phyloP scores from a whole-genome alignment of 2,329 filamentous ascomycete genomes.

The Fusarium annulatum region DNA sequence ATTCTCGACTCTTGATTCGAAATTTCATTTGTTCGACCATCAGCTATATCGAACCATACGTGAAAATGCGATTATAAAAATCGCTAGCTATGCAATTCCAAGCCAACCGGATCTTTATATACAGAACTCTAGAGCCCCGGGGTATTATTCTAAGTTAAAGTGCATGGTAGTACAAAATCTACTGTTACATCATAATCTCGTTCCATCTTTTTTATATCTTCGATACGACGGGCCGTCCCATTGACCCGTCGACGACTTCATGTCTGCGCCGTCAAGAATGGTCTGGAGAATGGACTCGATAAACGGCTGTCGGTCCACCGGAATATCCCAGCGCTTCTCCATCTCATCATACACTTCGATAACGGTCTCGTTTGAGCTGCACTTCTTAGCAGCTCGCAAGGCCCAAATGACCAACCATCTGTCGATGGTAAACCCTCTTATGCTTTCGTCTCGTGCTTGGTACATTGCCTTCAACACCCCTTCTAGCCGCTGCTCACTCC shows the following conservation, averaged over 20 bases:
- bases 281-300: conserved; percentile 59
- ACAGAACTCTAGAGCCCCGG: conserved; percentile 29
- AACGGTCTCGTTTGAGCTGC: conserved; percentile 62
- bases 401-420: conserved; percentile 71
- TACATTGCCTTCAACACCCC: conserved; percentile 75
- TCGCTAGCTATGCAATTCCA: background rate
- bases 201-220: conserved; percentile 45
- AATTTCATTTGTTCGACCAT: conserved; percentile 41
- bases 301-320: conserved; percentile 55
- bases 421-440: conserved; percentile 62
- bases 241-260: conserved; percentile 44
- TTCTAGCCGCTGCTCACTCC: conserved; percentile 77
- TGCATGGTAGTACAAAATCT: conserved; percentile 43
- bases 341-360: conserved; percentile 65
- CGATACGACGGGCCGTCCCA: conserved; percentile 41
- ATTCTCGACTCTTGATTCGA: conserved; percentile 42
- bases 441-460: conserved; percentile 60
- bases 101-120: conserved; percentile 6
- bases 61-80: conserved; percentile 4
- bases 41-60: background rate
- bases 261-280: conserved; percentile 51
- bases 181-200: conserved; percentile 45
- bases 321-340: conserved; percentile 59
- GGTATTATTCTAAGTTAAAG: conserved; percentile 40
- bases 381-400: conserved; percentile 72